Conservation (phyloP, 2,329 filamentous ascomycete genomes). For the Xylariaceae sp. region DNA sequence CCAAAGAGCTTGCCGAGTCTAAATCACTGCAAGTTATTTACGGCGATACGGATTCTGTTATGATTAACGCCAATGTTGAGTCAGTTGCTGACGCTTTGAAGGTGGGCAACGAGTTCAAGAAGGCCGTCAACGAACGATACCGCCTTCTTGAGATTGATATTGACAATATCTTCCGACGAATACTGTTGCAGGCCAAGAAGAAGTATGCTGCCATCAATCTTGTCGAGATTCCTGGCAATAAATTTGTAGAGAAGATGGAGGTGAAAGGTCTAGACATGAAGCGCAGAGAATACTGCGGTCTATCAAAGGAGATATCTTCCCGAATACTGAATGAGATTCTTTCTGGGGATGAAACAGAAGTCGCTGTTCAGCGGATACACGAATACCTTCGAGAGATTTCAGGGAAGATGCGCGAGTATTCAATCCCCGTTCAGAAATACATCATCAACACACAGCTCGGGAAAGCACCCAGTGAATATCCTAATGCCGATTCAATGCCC, state of each 20-base stretch:
- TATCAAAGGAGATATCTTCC: constrained; percentile 94
- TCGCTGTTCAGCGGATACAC: constrained; percentile 87
- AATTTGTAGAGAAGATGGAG: constrained; percentile 92
- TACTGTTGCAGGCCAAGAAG: constrained; percentile 96
- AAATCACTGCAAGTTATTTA: constrained; percentile 95
- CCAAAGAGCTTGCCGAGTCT: constrained; percentile 92
- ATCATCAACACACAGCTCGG: constrained; percentile 98
- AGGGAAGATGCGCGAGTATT: constrained; percentile 81
- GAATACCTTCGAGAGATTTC: constrained; percentile 89
- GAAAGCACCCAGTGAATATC: constrained; percentile 91
- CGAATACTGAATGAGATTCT: constrained; percentile 92
- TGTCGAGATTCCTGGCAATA: constrained; percentile 79
- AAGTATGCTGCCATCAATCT: constrained; percentile 98
- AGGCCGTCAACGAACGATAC: constrained; percentile 91
- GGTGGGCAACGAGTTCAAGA: constrained; percentile 94
- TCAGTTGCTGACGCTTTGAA: constrained; percentile 89
- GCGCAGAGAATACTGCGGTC: constrained; percentile 91
- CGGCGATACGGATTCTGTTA: constrained; percentile 98
- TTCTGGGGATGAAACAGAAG: constrained; percentile 89
- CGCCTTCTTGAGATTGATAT: constrained; percentile 95
- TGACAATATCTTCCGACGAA: constrained; percentile 93
- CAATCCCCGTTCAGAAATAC: constrained; percentile 82
- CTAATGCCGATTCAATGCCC: constrained; percentile 93
- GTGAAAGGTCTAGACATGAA: constrained; percentile 99
- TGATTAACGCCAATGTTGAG: constrained; percentile 99